A percentile compares a stretch with the other conserved stretches of the same genome.
These are phyloP conservation scores for Mesostigma viride DNA, from an alignment of 139 green algal species.

Conservation along the genomic window DNA sequence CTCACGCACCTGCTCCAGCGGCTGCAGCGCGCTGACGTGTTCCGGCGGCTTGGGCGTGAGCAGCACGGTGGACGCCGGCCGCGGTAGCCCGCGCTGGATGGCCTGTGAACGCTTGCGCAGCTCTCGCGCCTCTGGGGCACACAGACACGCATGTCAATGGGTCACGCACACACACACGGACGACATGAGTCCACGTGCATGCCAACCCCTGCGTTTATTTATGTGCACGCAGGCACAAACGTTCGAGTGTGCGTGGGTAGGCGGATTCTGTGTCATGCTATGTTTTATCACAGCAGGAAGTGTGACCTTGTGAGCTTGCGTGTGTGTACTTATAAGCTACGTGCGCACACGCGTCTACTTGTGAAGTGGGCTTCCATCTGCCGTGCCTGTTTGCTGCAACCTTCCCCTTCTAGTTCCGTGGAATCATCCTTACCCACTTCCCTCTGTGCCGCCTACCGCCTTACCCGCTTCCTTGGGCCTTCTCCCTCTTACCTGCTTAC, in stretches of 20 bases:
- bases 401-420: no score
- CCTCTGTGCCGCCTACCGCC: no score
- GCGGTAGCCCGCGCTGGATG: constrained; percentile 61
- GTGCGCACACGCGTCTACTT: no score
- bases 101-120: constrained; percentile 30
- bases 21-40: not conserved
- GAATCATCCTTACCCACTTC: no score
- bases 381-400: no score
- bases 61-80: constrained; percentile 31
- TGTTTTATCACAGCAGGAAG: not conserved
- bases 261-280: not conserved
- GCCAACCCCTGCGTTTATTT: not conserved
- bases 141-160: not conserved
- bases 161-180: not conserved
- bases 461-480: no score
- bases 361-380: no score
- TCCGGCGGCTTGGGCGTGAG: not conserved
- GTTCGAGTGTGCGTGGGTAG: not conserved
- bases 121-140: not conserved
- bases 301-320: not conserved
- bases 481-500: no score
- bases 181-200: not conserved
- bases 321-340: no score
- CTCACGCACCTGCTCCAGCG: not conserved
- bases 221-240: not conserved